A percentile compares a stretch with the other conserved stretches of the same genome.
These are phyloP conservation scores for Alnus rubra DNA, from an alignment of 306 rosid genomes.

Conservation along the genomic window DNA sequence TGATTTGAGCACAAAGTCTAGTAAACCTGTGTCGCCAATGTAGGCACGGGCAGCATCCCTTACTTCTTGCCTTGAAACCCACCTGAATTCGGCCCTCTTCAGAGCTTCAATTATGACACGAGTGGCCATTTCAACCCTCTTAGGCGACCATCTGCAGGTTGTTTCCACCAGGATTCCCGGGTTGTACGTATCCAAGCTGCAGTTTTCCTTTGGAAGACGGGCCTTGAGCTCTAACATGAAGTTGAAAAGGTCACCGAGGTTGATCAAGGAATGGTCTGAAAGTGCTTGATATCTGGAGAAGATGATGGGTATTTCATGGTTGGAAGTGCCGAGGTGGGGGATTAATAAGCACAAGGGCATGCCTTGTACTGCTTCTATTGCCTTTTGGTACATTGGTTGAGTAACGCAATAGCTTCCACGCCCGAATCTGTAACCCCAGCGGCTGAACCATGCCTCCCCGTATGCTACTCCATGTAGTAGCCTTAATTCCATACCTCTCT, in stretches of 20 bases:
- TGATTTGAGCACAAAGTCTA: conserved; percentile 77
- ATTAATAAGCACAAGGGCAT: conserved; percentile 55
- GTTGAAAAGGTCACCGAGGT: conserved; percentile 62
- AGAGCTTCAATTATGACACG: conserved; percentile 67
- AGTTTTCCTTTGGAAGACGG: conserved; percentile 50
- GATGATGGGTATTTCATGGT: conserved; percentile 53
- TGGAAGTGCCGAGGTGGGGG: conserved; percentile 44
- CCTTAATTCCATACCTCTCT: conserved; percentile 74
- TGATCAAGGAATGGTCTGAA: conserved; percentile 66
- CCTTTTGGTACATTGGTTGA: conserved; percentile 61
- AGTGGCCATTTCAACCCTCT: conserved; percentile 73
- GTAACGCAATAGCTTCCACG: conserved; percentile 68
- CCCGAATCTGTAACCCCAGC: conserved; percentile 81
- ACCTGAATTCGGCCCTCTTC: conserved; percentile 51
- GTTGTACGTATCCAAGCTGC: conserved; percentile 28
- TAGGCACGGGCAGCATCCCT: conserved; percentile 72
- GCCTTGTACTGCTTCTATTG: conserved; percentile 68
- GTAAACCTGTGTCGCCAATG: conserved; percentile 75
- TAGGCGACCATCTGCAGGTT: conserved; percentile 80
- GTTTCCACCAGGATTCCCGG: conserved; percentile 40
- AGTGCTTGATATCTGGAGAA: conserved; percentile 71
- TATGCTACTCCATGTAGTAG: conserved; percentile 70
- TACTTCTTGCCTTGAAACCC: conserved; percentile 90
- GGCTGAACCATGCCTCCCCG: conserved; percentile 72
- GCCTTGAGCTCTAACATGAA: conserved; percentile 81